phyloP scores from a whole-genome alignment of 2,329 filamentous ascomycete species.

The Elsinoe fawcettii region DNA sequence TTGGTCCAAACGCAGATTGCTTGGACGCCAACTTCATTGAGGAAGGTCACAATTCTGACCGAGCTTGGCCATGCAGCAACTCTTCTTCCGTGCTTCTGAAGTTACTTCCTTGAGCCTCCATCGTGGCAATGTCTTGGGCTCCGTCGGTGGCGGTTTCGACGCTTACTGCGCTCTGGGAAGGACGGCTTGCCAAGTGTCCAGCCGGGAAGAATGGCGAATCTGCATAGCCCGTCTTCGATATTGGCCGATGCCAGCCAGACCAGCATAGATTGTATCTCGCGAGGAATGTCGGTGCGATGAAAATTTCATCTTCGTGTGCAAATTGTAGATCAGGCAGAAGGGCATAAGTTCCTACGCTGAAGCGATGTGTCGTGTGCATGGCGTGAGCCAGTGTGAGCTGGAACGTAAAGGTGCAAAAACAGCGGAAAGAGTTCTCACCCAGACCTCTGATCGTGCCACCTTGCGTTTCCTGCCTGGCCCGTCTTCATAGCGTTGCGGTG shows the following conservation, averaged over 20 bases:
- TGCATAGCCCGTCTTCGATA: background rate
- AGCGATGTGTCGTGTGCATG: too few relatives aligned
- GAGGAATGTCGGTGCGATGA: background rate
- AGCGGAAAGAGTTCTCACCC: too few relatives aligned
- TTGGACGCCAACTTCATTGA: constrained; percentile 13
- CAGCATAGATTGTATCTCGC: background rate
- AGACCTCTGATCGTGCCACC: too few relatives aligned
- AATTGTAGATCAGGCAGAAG: too few relatives aligned
- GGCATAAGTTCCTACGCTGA: too few relatives aligned
- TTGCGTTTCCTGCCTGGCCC: too few relatives aligned
- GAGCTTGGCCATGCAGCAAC: constrained; percentile 4
- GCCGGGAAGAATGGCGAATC: background rate
- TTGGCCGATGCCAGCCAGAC: constrained; percentile 5
- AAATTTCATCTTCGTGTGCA: background rate
- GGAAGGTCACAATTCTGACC: constrained; percentile 4
- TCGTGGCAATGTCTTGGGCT: constrained; percentile 3
- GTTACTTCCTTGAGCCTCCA: background rate
- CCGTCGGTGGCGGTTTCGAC: constrained; percentile 10
- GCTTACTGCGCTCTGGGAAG: constrained; percentile 10
- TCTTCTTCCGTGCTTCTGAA: constrained; percentile 6
- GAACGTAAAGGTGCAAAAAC: too few relatives aligned
- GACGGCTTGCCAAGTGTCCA: constrained; percentile 1
- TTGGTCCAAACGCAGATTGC: constrained; percentile 1
- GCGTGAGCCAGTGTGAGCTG: too few relatives aligned
- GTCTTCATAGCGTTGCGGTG: too few relatives aligned